phyloP scores from a whole-genome alignment of 176 grass and related monocot genomes.

The Leersia perrieri region DNA sequence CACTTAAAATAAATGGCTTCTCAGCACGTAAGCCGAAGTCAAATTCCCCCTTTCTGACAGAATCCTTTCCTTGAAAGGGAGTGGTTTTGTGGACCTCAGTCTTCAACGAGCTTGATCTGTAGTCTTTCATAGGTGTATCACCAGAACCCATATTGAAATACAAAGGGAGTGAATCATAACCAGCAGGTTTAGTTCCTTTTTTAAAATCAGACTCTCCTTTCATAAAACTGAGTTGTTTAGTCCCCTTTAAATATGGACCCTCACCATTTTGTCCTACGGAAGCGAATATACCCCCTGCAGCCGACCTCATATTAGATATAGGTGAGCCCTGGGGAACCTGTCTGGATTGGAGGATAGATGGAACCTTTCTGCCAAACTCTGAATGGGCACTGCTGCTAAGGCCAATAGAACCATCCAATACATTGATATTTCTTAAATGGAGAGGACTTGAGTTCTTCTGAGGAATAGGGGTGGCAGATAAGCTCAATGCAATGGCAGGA shows the following conservation, averaged over 20 bases:
- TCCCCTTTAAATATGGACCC: constrained; percentile 36
- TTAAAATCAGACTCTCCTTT: constrained; percentile 38
- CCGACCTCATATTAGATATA: constrained; percentile 37
- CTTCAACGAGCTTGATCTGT: constrained; percentile 34
- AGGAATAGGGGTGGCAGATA: constrained; percentile 34
- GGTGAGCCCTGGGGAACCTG: constrained; percentile 29
- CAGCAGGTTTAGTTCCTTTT: constrained; percentile 38
- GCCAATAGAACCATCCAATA: constrained; percentile 24
- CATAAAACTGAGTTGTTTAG: constrained; percentile 38
- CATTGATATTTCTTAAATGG: constrained; percentile 32
- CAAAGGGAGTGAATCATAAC: constrained; percentile 32
- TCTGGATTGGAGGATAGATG: constrained; percentile 53
- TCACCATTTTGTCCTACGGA: constrained; percentile 36
- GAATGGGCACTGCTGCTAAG: constrained; percentile 22
- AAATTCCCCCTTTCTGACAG: constrained; percentile 42
- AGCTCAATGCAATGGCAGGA: constrained; percentile 24
- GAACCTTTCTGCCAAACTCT: constrained; percentile 48
- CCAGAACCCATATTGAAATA: constrained; percentile 42
- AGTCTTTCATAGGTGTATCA: constrained; percentile 43
- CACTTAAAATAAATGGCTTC: constrained; percentile 41
- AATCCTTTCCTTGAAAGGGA: constrained; percentile 41
- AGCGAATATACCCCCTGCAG: constrained; percentile 35
- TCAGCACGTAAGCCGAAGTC: constrained; percentile 39
- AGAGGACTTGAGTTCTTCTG: constrained; percentile 37
- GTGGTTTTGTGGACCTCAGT: constrained; percentile 37